Evolutionary conservation across 1,284 basidiomycete species (phyloP).

Genomic region (Trametes versicolor): DNA sequence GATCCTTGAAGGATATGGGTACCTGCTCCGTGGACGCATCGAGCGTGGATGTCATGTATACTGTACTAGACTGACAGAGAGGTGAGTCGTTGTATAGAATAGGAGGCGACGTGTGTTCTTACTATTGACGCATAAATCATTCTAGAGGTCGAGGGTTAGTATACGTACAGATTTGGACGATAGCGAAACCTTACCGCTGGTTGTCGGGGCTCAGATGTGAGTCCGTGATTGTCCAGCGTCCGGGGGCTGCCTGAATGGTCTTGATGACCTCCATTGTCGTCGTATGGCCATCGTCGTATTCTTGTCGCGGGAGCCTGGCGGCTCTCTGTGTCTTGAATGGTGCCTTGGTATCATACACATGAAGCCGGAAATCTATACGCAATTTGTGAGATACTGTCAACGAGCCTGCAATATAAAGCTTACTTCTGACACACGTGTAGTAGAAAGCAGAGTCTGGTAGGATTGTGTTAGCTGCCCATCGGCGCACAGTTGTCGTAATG

Average conservation of each 20-base stretch:
- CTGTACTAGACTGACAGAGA: conserved; percentile 67
- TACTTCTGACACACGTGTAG: conserved; percentile 85
- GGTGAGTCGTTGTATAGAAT: background rate
- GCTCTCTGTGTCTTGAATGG: conserved; percentile 41
- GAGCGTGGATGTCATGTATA: conserved; percentile 87
- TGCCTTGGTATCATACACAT: conserved; percentile 86
- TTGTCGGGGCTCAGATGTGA: conserved; percentile 94
- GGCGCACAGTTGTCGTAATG: conserved; percentile 40
- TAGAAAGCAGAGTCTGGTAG: conserved; percentile 78
- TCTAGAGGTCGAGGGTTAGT: conserved; percentile 48
- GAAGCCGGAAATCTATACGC: conserved; percentile 81
- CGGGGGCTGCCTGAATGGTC: conserved; percentile 78
- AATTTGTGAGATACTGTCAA: conserved; percentile 25
- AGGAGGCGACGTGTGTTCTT: conserved; percentile 36
- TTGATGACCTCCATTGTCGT: conserved; percentile 83
- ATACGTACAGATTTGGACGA: background rate
- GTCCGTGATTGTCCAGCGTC: conserved; percentile 94
- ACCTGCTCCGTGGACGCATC: conserved; percentile 78
- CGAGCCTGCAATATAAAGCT: conserved; percentile 14
- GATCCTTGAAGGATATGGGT: conserved; percentile 77
- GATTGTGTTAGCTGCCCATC: conserved; percentile 9
- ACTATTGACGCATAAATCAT: conserved; percentile 95
- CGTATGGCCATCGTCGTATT: conserved; percentile 54
- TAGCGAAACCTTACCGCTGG: conserved; percentile 66
- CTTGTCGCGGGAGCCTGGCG: conserved; percentile 26